A percentile compares a stretch with the other conserved stretches of the same genome.
Evolutionary conservation across 2,329 filamentous ascomycete species (phyloP).

Genomic region (Alternaria gansuensis): DNA sequence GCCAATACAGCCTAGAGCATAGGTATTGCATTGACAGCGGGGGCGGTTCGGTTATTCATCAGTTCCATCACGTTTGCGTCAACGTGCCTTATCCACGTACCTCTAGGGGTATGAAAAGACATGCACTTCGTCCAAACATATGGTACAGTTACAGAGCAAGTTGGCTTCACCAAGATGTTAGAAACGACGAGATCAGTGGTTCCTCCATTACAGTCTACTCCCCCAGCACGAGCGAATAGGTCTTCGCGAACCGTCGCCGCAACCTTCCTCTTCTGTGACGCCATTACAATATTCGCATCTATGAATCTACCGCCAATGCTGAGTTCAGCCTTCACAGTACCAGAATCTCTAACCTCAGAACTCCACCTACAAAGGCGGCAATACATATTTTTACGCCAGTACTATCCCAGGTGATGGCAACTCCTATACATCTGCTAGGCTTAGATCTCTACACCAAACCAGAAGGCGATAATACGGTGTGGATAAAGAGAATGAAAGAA

Average conservation of each 20-base stretch:
- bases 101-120: conserved; percentile 43
- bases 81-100: conserved; percentile 41
- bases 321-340: conserved; percentile 21
- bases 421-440: conserved; percentile 40
- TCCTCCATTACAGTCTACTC: not conserved
- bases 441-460: conserved; percentile 37
- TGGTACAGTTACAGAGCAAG: conserved; percentile 18
- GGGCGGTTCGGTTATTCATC: not conserved
- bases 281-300: conserved; percentile 45
- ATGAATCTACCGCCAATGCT: conserved; percentile 42
- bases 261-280: conserved; percentile 43
- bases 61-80: conserved; percentile 39
- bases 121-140: conserved; percentile 43
- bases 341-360: conserved; percentile 28
- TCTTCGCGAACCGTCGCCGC: conserved; percentile 31
- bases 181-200: not conserved
- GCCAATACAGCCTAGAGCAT: conserved; percentile 39
- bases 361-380: conserved; percentile 32
- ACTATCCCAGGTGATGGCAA: conserved; percentile 41
- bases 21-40: conserved; percentile 20
- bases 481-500: conserved; percentile 27
- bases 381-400: conserved; percentile 43
- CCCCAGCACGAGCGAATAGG: conserved; percentile 14
- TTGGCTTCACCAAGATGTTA: not conserved
- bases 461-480: conserved; percentile 8